A percentile compares a stretch with the other conserved stretches of the same genome.
These are phyloP conservation scores for Neofusicoccum kwambonambiense DNA, from an alignment of 2,329 filamentous ascomycete genomes.

Conservation along the genomic window DNA sequence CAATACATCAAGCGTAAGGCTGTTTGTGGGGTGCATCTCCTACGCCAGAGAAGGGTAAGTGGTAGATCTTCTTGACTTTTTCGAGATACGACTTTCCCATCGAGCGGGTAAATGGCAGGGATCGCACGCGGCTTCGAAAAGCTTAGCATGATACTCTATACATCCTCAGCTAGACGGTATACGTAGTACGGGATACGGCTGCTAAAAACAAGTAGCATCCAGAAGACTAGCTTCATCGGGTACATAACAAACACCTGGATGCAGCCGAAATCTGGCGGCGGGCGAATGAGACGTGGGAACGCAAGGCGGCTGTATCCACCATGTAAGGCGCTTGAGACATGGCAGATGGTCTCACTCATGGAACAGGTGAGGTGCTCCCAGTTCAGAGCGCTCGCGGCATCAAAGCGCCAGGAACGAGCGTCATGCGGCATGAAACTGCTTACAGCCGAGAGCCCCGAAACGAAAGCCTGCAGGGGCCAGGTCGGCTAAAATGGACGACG, in stretches of 20 bases:
- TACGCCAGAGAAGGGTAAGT: no score
- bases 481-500: not conserved
- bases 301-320: not conserved
- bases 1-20: not conserved
- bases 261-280: no score
- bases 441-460: conserved; percentile 4
- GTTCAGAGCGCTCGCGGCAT: not conserved
- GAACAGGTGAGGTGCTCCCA: not conserved
- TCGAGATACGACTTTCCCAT: not conserved
- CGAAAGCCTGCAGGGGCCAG: not conserved
- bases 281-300: not conserved
- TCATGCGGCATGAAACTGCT: not conserved
- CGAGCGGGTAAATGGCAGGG: not conserved
- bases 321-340: not conserved
- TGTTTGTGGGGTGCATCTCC: not conserved
- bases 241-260: not conserved
- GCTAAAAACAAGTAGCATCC: not conserved
- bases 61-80: not conserved
- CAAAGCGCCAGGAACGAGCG: not conserved
- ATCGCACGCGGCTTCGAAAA: not conserved
- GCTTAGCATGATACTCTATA: conserved; percentile 3
- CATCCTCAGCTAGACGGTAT: not conserved
- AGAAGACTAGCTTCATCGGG: not conserved
- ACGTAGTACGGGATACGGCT: not conserved
- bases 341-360: no score